Evolutionary conservation across 139 green algal genomes (phyloP).

Genomic region (Chlamydomonas applanata): DNA sequence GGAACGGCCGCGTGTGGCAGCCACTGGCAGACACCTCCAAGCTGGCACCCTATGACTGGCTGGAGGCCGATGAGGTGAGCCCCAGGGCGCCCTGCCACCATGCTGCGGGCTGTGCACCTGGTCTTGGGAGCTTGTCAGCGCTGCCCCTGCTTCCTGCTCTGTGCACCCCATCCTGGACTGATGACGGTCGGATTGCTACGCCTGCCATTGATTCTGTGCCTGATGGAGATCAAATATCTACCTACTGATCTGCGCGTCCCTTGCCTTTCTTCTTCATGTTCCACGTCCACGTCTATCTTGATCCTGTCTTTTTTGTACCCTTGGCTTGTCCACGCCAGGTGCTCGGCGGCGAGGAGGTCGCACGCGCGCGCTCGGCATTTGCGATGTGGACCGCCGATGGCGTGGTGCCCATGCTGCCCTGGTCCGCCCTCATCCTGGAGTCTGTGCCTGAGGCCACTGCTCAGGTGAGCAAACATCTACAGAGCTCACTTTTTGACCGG

Average conservation of each 20-base stretch:
- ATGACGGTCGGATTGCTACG: no score
- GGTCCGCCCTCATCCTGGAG: conserved; percentile 75
- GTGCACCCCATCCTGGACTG: no score
- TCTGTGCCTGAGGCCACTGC: conserved; percentile 32
- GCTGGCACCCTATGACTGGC: conserved; percentile 79
- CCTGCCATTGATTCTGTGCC: neutral
- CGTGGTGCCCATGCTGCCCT: conserved; percentile 78
- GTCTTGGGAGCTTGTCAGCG: neutral
- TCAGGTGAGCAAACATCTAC: neutral
- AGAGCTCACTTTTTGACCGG: no score
- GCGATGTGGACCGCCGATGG: conserved; percentile 70
- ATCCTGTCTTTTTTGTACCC: neutral
- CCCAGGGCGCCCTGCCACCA: no score
- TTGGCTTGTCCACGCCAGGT: neutral
- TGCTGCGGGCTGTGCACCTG: neutral
- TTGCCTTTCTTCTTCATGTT: neutral
- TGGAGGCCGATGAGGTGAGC: conserved; percentile 68
- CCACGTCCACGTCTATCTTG: neutral
- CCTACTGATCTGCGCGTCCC: neutral
- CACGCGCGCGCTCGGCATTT: conserved; percentile 10
- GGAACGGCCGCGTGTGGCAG: conserved; percentile 61
- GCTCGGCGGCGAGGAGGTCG: conserved; percentile 40
- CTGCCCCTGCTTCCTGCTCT: no score
- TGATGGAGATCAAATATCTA: neutral
- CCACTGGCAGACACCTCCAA: conserved; percentile 76